Evolutionary conservation across 2,329 filamentous ascomycete species (phyloP).

Genomic region (Torrubiella hemipterigena): DNA sequence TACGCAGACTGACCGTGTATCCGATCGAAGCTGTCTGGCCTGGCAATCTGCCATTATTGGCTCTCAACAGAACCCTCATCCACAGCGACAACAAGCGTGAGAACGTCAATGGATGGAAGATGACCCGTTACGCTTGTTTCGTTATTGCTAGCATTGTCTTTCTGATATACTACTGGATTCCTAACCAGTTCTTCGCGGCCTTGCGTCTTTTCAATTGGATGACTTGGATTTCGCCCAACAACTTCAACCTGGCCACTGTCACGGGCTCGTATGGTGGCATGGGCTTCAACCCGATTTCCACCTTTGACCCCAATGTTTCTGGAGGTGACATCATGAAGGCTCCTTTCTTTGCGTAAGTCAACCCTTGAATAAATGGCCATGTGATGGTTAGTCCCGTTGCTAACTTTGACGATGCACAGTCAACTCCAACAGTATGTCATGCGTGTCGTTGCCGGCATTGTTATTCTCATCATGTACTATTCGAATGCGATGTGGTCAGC

Average conservation of each 20-base stretch:
- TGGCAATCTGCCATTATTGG: constrained; percentile 16
- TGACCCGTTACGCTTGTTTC: constrained; percentile 32
- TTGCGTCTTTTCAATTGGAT: constrained; percentile 35
- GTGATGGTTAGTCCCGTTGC: background rate
- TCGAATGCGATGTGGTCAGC: constrained; percentile 29
- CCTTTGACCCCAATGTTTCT: constrained; percentile 35
- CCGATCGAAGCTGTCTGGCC: constrained; percentile 21
- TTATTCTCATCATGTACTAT: constrained; percentile 32
- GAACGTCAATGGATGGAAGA: constrained; percentile 28
- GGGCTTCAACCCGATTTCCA: constrained; percentile 36
- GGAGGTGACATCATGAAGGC: constrained; percentile 15
- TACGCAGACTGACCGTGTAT: constrained; percentile 21
- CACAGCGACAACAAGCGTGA: constrained; percentile 20
- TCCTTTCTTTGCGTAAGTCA: constrained; percentile 24
- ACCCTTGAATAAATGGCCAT: background rate
- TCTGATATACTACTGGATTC: constrained; percentile 36
- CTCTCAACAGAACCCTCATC: constrained; percentile 20
- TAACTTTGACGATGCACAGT: background rate
- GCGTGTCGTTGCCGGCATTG: constrained; percentile 20
- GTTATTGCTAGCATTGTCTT: constrained; percentile 22
- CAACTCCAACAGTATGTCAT: constrained; percentile 22
- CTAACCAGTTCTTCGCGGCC: constrained; percentile 30
- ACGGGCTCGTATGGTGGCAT: constrained; percentile 28
- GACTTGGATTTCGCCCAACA: constrained; percentile 35
- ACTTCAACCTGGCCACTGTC: constrained; percentile 28